Percentiles rank a stretch among this genome's conserved stretches.
These are phyloP conservation scores for Brassica napus DNA, from an alignment of 345 rosid species.

Conservation along the genomic window DNA sequence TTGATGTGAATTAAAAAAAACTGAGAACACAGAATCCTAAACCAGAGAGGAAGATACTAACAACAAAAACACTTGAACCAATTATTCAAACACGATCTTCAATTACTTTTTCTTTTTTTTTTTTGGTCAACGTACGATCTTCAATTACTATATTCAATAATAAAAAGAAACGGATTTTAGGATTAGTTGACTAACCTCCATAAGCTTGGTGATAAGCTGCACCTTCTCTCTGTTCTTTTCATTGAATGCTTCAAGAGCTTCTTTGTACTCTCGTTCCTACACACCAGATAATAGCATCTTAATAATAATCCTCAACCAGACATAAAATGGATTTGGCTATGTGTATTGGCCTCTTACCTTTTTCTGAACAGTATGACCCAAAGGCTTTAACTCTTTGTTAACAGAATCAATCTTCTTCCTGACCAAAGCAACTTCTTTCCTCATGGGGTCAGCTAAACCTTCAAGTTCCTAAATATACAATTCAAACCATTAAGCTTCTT, in stretches of 20 bases:
- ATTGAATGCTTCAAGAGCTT: constrained; percentile 73
- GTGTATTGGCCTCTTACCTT: constrained; percentile 50
- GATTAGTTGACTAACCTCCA: constrained; percentile 62
- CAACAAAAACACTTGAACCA: neutral
- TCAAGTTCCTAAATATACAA: constrained; percentile 74
- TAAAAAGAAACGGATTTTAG: neutral
- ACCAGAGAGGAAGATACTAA: neutral
- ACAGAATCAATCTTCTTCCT: constrained; percentile 89
- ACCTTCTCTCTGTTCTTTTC: constrained; percentile 89
- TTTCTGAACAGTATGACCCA: constrained; percentile 87
- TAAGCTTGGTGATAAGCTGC: constrained; percentile 79
- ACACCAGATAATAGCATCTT: constrained; percentile 20
- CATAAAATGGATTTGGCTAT: neutral
- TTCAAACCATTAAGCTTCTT: constrained; percentile 1
- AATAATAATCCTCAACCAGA: neutral
- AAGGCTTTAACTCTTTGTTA: constrained; percentile 92
- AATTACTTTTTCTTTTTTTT: no score
- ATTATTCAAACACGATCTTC: constrained; percentile 3
- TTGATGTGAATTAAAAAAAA: neutral
- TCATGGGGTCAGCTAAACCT: constrained; percentile 91
- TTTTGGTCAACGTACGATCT: no score
- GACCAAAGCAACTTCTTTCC: constrained; percentile 81
- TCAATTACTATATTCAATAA: neutral
- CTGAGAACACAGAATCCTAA: neutral
- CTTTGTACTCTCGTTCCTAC: constrained; percentile 91